phyloP scores from a whole-genome alignment of 2,329 filamentous ascomycete species.

The Pestalotiopsis sp. region DNA sequence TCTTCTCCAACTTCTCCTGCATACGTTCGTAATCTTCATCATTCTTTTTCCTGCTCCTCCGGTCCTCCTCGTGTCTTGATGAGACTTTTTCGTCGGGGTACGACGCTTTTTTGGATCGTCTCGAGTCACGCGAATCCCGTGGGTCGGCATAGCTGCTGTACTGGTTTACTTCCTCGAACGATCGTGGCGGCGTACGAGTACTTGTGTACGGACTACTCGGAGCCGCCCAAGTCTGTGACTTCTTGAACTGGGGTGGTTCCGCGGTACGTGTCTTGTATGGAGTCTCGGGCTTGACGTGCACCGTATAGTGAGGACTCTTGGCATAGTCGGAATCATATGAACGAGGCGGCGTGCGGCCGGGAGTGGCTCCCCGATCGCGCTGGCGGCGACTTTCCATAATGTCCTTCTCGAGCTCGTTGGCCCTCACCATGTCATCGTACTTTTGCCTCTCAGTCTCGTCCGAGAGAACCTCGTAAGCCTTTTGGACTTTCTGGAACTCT shows the following conservation, averaged over 20 bases:
- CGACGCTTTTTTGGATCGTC: conserved; percentile 19
- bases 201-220: conserved; percentile 9
- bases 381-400: conserved; percentile 29
- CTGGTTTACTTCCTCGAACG: conserved; percentile 13
- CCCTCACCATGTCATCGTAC: conserved; percentile 73
- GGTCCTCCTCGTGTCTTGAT: conserved; percentile 31
- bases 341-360: conserved; percentile 14
- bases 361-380: conserved; percentile 13
- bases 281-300: conserved; percentile 4
- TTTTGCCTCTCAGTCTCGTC: conserved; percentile 72
- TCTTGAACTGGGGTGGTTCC: conserved; percentile 11
- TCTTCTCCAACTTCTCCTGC: conserved; percentile 14
- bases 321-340: conserved; percentile 6
- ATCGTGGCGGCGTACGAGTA: conserved; percentile 13
- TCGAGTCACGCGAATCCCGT: conserved; percentile 21
- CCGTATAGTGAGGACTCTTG: conserved; percentile 9
- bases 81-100: conserved; percentile 37
- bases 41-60: conserved; percentile 26
- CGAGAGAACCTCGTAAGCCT: conserved; percentile 88
- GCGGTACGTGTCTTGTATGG: conserved; percentile 7
- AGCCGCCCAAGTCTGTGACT: conserved; percentile 6
- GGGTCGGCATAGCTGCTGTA: conserved; percentile 14
- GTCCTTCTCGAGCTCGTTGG: conserved; percentile 48
- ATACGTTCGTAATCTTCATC: conserved; percentile 31
- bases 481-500: conserved; percentile 90